These are phyloP conservation scores for Colletotrichum tropicale DNA, from an alignment of 2,329 filamentous ascomycete species.

Conservation along the genomic window DNA sequence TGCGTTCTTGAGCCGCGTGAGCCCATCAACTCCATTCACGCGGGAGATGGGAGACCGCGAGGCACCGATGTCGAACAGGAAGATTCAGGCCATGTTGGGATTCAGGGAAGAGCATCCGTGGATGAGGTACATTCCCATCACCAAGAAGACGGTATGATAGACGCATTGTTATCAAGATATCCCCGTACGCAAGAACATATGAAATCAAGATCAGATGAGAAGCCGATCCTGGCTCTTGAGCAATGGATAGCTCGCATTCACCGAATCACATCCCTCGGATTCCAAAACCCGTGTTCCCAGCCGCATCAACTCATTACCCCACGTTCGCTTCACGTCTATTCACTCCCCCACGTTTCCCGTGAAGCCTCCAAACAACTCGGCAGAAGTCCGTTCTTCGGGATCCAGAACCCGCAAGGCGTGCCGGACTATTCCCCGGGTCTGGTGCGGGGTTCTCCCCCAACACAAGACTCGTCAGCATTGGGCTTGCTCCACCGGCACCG, in stretches of 20 bases:
- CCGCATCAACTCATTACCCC: neutral
- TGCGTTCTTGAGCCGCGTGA: slow-evolving; percentile 54
- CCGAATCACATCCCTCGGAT: neutral
- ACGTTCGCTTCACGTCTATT: neutral
- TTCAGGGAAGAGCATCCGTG: slow-evolving; percentile 65
- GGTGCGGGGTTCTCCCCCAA: neutral
- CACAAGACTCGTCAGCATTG: neutral
- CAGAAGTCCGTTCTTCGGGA: neutral
- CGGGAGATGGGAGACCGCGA: slow-evolving; percentile 62
- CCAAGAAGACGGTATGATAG: neutral
- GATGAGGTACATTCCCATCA: slow-evolving; percentile 30
- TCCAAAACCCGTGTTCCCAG: neutral
- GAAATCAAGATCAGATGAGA: neutral
- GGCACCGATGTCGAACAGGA: slow-evolving; percentile 64
- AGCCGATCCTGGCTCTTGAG: neutral
- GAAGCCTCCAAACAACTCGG: neutral
- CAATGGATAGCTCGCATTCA: neutral
- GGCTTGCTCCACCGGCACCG: neutral
- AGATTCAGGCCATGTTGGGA: slow-evolving; percentile 62
- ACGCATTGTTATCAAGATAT: neutral
- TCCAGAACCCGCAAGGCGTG: neutral
- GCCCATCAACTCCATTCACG: slow-evolving; percentile 54
- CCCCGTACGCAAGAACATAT: neutral
- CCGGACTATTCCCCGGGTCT: neutral
- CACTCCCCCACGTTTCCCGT: neutral